Evolutionary conservation across 352 stramenopile genomes (phyloP), one percentile per base, ranked within the genome.

Genomic region (Aphanomyces invadans): DNA sequence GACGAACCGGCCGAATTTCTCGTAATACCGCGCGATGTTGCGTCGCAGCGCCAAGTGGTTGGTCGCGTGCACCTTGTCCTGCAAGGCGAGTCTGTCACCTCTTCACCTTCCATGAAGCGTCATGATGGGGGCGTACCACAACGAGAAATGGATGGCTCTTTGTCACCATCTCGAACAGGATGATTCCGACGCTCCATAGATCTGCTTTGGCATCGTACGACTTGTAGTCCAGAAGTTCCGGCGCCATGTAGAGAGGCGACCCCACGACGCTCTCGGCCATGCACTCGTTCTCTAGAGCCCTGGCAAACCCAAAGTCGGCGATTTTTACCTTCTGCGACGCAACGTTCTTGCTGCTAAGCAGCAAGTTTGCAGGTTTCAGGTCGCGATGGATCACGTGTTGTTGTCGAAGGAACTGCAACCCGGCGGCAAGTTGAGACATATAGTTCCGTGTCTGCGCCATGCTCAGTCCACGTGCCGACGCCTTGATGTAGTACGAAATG

Each of bases 151-250:
- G 83, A 36, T 91, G 83, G 52, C 88, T 80, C 44, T 90, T 88
- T 29, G 73, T 80, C n/a, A 91, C 73, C 83, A 91, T 91, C 68
- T 91, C 83, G 71, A 89, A 91, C 23, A 91, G 55, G 59, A 91
- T 91, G 39, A 91, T 89, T 0, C 83, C 83, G 28, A 91, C 83
- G 2, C 79, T 88, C 83, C 83, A 91, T 31, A 91, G 68, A 65
- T 91, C 83, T 0, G 83, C 83, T 69, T 90, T 91, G 28, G 83
- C 83, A 61, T 91, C 81, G 67, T 91, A 91, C 66, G 80, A 87
- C 70, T 91, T 91, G 79, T 90, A 91, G 71, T 91, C 83, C 31
- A 91, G 73, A 23, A 91, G 63, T 52, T 91, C 83, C 0, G 83
- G 83, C 0, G 83, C 83, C 83, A 91, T 91, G 56, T 91, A 91